Base-by-base conservation (phyloP, 2,329 filamentous ascomycete genomes). In the Colletotrichum godetiae region DNA sequence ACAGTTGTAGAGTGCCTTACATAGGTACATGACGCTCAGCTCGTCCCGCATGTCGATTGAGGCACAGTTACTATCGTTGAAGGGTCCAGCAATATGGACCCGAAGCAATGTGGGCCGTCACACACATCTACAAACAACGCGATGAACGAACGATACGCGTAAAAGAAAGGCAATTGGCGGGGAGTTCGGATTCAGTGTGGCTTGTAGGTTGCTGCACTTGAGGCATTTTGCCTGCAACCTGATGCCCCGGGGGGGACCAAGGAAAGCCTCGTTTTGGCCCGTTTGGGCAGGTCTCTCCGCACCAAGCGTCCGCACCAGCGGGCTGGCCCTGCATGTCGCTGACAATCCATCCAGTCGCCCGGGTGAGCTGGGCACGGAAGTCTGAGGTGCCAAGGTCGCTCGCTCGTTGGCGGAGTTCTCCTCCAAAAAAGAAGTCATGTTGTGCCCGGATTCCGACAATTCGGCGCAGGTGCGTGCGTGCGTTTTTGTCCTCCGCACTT, bases 391-490 rank as follows among this genome's bases (percentile, higher is more conserved):
- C 35, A 42, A 33, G 31, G 31, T 33, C 35, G 35, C 27, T 15
- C 13, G 13, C 27, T 42, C 27, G 60, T 19, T 10, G 31, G 15
- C 13, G 19, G n/a, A 19, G 61, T 55, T 42, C 35, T 42, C 35
- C 46, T 31, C 69, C 65, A 58, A 52, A 53, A 31, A 31, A 53
- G 35, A 42, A 42, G 35, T 13, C 15, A 6, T 15, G 13, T 42
- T 63, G 31, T 58, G n/a, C 58, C 58, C 29, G 35, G 49, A 49
- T 72, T 70, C 67, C 67, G 66, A 73, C 60, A 64, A 65, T 56
- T 70, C 60, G 70, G 70, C 65, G 57, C 58, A 53, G 27, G 22
- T 33, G 33, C 56, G 53, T 56, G 35, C n/a, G 15, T 56, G n/a
- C n/a, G n/a, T n/a, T n/a, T 27, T 27, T 35, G 60, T 22, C 49